Percentiles rank a stretch among this genome's conserved stretches.
Evolutionary conservation across 1,284 basidiomycete genomes (phyloP).

Genomic region (Leccinum olivaceoglutinosum): DNA sequence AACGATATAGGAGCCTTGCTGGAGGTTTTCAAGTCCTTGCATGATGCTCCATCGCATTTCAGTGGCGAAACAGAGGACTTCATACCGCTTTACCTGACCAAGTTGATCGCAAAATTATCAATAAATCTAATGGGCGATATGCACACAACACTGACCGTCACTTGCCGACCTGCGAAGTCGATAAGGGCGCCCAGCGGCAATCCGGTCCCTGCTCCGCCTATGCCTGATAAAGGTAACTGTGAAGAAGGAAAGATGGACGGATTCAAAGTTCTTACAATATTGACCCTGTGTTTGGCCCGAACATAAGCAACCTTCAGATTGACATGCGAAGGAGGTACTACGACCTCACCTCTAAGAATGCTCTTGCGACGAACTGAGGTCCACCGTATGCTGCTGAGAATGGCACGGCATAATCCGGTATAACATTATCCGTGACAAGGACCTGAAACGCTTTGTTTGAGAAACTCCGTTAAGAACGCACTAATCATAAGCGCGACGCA

Average conservation of each 20-base stretch:
- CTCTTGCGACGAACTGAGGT: slow-evolving; percentile 27
- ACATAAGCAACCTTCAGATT: not conserved
- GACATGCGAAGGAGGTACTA: not conserved
- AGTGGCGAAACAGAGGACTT: slow-evolving; percentile 27
- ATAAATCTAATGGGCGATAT: not conserved
- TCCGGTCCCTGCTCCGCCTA: slow-evolving; percentile 27
- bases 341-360: slow-evolving; percentile 20
- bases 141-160: slow-evolving; percentile 18
- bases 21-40: slow-evolving; percentile 1
- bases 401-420: slow-evolving; percentile 27
- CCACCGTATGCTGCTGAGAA: slow-evolving; percentile 22
- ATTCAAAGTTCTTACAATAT: slow-evolving; percentile 21
- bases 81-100: slow-evolving; percentile 24
- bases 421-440: slow-evolving; percentile 25
- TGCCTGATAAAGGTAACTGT: slow-evolving; percentile 11
- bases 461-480: not conserved
- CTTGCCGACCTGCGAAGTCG: slow-evolving; percentile 16
- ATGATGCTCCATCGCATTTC: slow-evolving; percentile 24
- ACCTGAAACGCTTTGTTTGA: slow-evolving; percentile 14
- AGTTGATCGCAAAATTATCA: not conserved
- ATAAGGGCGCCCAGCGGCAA: slow-evolving; percentile 25
- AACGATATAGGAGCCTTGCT: slow-evolving; percentile 21
- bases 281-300: slow-evolving; percentile 14
- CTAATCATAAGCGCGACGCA: slow-evolving; percentile 6
- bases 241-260: not conserved